These are phyloP conservation scores for Amorphotheca resinae DNA, from an alignment of 495 filamentous ascomycete genomes.

Conservation along the genomic window DNA sequence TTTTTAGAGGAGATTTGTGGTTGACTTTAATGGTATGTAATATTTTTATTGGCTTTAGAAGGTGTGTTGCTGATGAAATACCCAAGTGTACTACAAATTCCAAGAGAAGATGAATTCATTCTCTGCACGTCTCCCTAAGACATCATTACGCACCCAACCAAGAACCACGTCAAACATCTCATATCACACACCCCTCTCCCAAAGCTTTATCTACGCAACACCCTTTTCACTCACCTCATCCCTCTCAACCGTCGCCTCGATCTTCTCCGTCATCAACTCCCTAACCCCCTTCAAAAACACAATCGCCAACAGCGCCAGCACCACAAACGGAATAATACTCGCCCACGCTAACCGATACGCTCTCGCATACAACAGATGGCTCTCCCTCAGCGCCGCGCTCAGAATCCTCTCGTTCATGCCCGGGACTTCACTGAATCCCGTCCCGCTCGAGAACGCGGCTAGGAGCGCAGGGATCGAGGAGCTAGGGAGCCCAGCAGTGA, in stretches of 20 bases:
- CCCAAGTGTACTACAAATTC: too few relatives aligned
- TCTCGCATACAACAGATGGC: constrained; percentile 29
- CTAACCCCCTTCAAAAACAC: constrained; percentile 34
- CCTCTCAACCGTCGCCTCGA: constrained; percentile 36
- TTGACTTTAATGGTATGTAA: too few relatives aligned
- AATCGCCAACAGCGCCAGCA: constrained; percentile 34
- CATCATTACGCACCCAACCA: too few relatives aligned
- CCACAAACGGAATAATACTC: constrained; percentile 40
- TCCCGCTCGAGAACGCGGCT: constrained; percentile 24
- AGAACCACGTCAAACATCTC: too few relatives aligned
- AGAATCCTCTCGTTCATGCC: constrained; percentile 27
- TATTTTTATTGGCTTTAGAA: too few relatives aligned
- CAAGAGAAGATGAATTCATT: too few relatives aligned
- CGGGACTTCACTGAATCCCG: constrained; percentile 19
- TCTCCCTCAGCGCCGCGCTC: constrained; percentile 26
- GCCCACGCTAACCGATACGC: constrained; percentile 39
- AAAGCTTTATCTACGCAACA: too few relatives aligned
- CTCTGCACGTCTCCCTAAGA: too few relatives aligned
- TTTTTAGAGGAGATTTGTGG: too few relatives aligned
- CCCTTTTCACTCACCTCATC: too few relatives aligned
- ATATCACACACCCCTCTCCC: too few relatives aligned
- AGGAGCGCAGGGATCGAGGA: constrained; percentile 27
- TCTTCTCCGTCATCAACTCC: constrained; percentile 39
- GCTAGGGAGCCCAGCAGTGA: constrained; percentile 29
- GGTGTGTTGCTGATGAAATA: too few relatives aligned